Percentiles rank a stretch among this genome's conserved stretches.
Evolutionary conservation across 2,329 filamentous ascomycete species (phyloP).

Genomic region (Sporothrix curviconia): DNA sequence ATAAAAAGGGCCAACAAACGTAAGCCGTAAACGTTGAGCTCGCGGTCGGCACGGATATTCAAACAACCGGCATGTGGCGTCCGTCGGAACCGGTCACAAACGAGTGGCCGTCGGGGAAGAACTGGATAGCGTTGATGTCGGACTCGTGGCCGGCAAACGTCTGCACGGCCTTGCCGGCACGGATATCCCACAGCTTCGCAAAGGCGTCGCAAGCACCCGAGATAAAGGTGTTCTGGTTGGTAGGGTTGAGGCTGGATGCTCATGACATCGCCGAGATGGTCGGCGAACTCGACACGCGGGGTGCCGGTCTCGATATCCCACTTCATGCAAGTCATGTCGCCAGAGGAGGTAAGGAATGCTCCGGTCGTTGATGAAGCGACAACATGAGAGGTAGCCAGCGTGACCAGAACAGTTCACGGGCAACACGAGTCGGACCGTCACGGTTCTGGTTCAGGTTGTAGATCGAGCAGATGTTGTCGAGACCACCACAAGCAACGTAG

Average conservation of each 20-base stretch:
- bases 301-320: conserved; percentile 99
- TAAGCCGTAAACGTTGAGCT: conserved; percentile 63
- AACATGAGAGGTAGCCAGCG: conserved; percentile 96
- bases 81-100: conserved; percentile 97
- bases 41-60: conserved; percentile 93
- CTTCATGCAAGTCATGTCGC: conserved; percentile 99
- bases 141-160: conserved; percentile 98
- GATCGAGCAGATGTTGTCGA: conserved; percentile 99
- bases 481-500: conserved; percentile 95
- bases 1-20: conserved; percentile 28
- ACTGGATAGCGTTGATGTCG: conserved; percentile 98
- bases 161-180: conserved; percentile 95
- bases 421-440: conserved; percentile 94
- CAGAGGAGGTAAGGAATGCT: conserved; percentile 95
- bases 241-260: conserved; percentile 99
- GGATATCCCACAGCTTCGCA: conserved; percentile 97
- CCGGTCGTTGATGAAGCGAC: conserved; percentile 96
- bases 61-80: conserved; percentile 93
- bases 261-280: conserved; percentile 98
- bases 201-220: conserved; percentile 99
- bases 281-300: conserved; percentile 95
- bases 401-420: conserved; percentile 93
- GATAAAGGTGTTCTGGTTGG: conserved; percentile 98
- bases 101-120: conserved; percentile 97
- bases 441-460: conserved; percentile 94